Conservation (phyloP, 768 basidiomycete species). For the Erythrobasidium yunnanense region DNA sequence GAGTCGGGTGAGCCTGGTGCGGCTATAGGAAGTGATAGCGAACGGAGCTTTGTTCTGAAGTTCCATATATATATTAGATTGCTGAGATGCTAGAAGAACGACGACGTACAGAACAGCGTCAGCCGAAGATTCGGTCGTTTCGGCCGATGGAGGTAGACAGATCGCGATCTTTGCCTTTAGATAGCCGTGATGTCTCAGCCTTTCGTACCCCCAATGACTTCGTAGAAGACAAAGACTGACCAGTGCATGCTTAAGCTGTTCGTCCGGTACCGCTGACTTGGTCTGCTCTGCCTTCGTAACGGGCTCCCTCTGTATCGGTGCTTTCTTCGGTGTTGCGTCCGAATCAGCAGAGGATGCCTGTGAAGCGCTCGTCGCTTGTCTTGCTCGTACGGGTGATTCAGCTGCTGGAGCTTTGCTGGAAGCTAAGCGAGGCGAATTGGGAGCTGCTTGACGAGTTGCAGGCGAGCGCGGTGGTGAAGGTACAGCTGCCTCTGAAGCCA, state of each 20-base stretch:
- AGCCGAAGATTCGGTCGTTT: no score
- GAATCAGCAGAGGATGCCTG: neutral
- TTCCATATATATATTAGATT: no score
- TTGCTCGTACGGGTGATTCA: neutral
- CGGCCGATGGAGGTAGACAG: no score
- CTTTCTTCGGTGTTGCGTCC: neutral
- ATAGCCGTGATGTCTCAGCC: no score
- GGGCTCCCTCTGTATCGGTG: neutral
- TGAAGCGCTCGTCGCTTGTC: neutral
- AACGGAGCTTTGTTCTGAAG: no score
- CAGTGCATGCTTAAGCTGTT: neutral
- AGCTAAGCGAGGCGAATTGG: neutral
- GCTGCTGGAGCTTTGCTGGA: neutral
- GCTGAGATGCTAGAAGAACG: no score
- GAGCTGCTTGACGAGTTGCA: neutral
- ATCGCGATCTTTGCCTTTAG: no score
- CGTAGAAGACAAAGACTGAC: conserved; percentile 9
- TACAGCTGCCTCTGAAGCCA: conserved; percentile 14
- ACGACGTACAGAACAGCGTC: no score
- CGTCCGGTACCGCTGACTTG: neutral
- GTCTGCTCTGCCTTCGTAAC: neutral
- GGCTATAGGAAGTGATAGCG: no score
- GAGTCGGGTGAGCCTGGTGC: no score
- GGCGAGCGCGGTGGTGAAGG: neutral
- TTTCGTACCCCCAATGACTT: no score